A percentile compares a stretch with the other conserved stretches of the same genome.
phyloP scores from a whole-genome alignment of 805 yeast species.

The Huiozyma naganishii region DNA sequence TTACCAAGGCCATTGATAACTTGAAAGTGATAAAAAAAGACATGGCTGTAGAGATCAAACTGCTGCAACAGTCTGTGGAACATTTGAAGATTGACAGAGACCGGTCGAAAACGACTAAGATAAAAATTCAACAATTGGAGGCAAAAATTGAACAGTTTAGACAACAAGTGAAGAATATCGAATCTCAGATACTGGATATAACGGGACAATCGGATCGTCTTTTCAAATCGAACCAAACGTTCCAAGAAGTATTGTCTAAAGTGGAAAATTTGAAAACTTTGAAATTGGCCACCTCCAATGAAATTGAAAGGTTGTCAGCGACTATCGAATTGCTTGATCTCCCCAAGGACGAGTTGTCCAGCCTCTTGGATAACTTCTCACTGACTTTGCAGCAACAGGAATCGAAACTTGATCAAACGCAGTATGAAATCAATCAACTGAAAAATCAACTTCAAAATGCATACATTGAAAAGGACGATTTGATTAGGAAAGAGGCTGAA shows the following conservation, averaged over 20 bases:
- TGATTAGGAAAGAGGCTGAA: conserved; percentile 45
- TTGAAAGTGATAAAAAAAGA: conserved; percentile 70
- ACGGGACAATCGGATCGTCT: conserved; percentile 51
- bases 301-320: conserved; percentile 36
- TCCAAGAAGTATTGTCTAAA: conserved; percentile 58
- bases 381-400: conserved; percentile 22
- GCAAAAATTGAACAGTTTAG: conserved; percentile 35
- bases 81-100: conserved; percentile 66
- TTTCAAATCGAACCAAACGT: conserved; percentile 71
- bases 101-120: conserved; percentile 51
- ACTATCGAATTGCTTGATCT: conserved; percentile 19
- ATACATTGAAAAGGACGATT: conserved; percentile 25
- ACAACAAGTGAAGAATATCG: conserved; percentile 39
- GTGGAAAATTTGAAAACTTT: conserved; percentile 46
- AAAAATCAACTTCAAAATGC: conserved; percentile 15
- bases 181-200: conserved; percentile 38
- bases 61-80: conserved; percentile 67
- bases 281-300: conserved; percentile 36
- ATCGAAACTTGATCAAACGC: conserved; percentile 18
- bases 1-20: conserved; percentile 78
- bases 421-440: conserved; percentile 17
- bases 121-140: conserved; percentile 36
- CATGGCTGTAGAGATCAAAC: conserved; percentile 59
- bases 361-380: conserved; percentile 34
- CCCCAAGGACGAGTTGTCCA: conserved; percentile 30